A percentile compares a stretch with the other conserved stretches of the same genome.
phyloP scores from a whole-genome alignment of 1,139 yeast genomes.

The Geotrichum australiense region DNA sequence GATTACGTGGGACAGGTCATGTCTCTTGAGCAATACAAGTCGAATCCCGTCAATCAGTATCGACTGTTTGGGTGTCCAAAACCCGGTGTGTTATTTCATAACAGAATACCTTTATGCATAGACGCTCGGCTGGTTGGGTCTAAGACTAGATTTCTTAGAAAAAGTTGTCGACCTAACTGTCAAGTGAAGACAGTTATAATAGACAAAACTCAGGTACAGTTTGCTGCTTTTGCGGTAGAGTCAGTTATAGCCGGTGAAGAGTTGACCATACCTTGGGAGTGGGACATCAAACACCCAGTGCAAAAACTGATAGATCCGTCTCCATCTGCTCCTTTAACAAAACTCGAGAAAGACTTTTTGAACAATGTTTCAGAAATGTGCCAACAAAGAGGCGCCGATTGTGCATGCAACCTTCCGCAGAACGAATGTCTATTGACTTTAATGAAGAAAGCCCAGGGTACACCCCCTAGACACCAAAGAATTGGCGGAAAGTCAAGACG shows the following conservation, averaged over 20 bases:
- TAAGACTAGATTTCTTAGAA: conserved; percentile 64
- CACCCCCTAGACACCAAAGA: conserved; percentile 17
- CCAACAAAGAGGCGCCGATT: conserved; percentile 51
- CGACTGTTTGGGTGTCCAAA: conserved; percentile 77
- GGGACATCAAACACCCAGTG: conserved; percentile 79
- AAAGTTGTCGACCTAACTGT: conserved; percentile 71
- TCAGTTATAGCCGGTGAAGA: conserved; percentile 58
- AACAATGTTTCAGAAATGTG: conserved; percentile 22
- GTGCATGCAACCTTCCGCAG: conserved; percentile 48
- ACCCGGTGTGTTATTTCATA: conserved; percentile 59
- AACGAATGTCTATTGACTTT: conserved; percentile 25
- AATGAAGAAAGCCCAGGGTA: conserved; percentile 23
- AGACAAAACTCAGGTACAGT: conserved; percentile 42
- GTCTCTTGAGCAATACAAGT: conserved; percentile 52
- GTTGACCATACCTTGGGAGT: conserved; percentile 76
- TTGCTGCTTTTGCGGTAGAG: conserved; percentile 52
- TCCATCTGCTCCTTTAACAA: conserved; percentile 31
- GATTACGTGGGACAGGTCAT: conserved; percentile 74
- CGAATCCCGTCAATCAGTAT: conserved; percentile 69
- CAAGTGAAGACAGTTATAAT: conserved; percentile 50
- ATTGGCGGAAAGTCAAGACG: conserved; percentile 18
- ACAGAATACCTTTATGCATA: conserved; percentile 50
- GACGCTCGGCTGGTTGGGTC: conserved; percentile 82
- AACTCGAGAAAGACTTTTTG: conserved; percentile 25
- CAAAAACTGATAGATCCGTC: conserved; percentile 42